Evolutionary conservation across 257 asterid species (phyloP).

Genomic region (Solanum stenotomum): DNA sequence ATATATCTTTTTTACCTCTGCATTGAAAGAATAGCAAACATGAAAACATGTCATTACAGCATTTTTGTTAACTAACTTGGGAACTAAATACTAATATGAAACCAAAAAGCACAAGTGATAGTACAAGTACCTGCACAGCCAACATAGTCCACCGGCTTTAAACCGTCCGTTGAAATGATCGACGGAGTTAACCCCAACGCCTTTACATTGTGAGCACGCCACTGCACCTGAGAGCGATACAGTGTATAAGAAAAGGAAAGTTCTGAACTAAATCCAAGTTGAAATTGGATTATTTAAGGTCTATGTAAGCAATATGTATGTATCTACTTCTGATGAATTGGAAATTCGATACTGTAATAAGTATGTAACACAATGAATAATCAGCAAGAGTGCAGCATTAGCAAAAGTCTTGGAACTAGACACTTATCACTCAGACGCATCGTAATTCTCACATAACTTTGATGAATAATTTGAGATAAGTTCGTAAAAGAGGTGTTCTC

Average conservation of each 20-base stretch:
- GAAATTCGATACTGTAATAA: neutral
- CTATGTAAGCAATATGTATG: neutral
- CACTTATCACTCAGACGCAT: neutral
- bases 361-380: neutral
- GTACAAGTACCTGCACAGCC: slow-evolving; percentile 79
- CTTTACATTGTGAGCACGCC: slow-evolving; percentile 62
- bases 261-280: neutral
- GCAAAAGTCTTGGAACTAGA: neutral
- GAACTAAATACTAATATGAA: neutral
- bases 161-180: slow-evolving; percentile 93
- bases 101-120: neutral
- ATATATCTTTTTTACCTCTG: slow-evolving; percentile 77
- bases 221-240: slow-evolving; percentile 32
- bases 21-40: neutral
- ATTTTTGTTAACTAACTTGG: neutral
- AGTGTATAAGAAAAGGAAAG: neutral
- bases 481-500: neutral
- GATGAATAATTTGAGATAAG: neutral
- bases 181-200: slow-evolving; percentile 53
- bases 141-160: slow-evolving; percentile 80
- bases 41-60: neutral
- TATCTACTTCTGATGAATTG: neutral
- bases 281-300: neutral
- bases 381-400: neutral
- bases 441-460: neutral